phyloP scores from a whole-genome alignment of 2,329 filamentous ascomycete genomes.

The Leptographium procerum region DNA sequence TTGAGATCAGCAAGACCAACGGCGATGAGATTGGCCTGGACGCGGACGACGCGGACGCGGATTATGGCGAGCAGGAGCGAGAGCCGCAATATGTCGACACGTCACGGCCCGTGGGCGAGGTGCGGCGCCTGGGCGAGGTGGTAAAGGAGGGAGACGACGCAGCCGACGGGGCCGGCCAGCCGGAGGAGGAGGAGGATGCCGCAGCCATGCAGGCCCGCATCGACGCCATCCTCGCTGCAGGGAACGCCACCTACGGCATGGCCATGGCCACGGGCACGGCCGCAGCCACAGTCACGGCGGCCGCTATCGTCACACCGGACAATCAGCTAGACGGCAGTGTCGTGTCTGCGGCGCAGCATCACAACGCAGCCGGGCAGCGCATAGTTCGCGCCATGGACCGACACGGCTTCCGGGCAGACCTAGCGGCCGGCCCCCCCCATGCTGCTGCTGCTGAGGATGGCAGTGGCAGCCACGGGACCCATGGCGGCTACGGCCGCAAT shows the following conservation, averaged over 20 bases:
- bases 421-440: not conserved
- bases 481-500: not conserved
- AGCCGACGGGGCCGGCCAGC: not conserved
- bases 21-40: conserved; percentile 35
- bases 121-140: conserved; percentile 3
- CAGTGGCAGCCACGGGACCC: not conserved
- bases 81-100: conserved; percentile 21
- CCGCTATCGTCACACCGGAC: not conserved
- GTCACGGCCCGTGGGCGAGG: conserved; percentile 19
- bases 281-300: not conserved
- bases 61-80: conserved; percentile 16
- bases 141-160: not conserved
- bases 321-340: conserved; percentile 12
- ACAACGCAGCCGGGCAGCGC: not conserved
- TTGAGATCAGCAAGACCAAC: too few relatives aligned
- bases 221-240: conserved; percentile 15
- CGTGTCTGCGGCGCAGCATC: conserved; percentile 1
- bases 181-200: conserved; percentile 8
- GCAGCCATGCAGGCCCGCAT: conserved; percentile 15
- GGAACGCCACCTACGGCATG: conserved; percentile 8
- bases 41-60: conserved; percentile 14
- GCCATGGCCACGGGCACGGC: not conserved
- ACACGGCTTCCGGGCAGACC: conserved; percentile 4
- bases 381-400: not conserved
- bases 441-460: not conserved